Percentiles rank a stretch among this genome's conserved stretches.
phyloP scores from a whole-genome alignment of 345 rosid genomes.

The Lepidium africanum region DNA sequence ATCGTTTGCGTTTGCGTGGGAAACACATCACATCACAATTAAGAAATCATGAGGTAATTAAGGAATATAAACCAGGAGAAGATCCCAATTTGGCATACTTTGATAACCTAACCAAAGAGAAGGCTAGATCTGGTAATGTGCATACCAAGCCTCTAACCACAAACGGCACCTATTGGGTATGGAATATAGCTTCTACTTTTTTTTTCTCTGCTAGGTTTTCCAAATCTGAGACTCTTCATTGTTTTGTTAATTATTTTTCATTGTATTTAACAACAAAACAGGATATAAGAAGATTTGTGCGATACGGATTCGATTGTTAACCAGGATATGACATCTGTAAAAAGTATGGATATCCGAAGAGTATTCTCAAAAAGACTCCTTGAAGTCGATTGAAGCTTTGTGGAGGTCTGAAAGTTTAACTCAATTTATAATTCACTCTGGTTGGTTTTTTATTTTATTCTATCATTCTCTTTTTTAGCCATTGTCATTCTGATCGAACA shows the following conservation, averaged over 20 bases:
- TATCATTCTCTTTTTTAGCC: not conserved
- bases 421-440: no score
- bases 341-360: constrained; percentile 17
- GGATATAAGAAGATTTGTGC: no score
- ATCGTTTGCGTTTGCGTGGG: no score
- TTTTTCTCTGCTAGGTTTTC: not conserved
- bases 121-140: not conserved
- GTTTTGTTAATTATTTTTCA: not conserved
- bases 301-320: constrained; percentile 19
- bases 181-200: not conserved
- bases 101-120: not conserved
- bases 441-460: not conserved
- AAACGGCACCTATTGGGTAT: not conserved
- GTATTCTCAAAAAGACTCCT: not conserved
- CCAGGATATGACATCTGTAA: no score
- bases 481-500: not conserved
- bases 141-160: not conserved
- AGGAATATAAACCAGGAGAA: not conserved
- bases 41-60: not conserved
- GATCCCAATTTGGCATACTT: not conserved
- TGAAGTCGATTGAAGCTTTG: constrained; percentile 8
- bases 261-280: not conserved
- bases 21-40: no score
- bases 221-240: not conserved
- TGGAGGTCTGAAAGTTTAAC: not conserved